Conservation (phyloP, 257 asterid genomes). For the Galeopsis tetrahit region DNA sequence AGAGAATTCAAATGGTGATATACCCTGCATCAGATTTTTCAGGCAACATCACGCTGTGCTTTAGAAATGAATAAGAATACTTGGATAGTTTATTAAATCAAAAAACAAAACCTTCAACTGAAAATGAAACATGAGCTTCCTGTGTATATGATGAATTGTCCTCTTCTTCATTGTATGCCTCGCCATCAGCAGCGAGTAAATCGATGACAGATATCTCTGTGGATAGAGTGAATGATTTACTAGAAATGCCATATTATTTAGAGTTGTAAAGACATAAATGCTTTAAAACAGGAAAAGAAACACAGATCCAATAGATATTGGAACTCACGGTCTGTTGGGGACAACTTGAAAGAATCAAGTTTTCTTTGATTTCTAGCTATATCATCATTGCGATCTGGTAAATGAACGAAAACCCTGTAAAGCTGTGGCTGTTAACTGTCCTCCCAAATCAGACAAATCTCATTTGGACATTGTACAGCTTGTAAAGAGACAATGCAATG, state of each 20-base stretch:
- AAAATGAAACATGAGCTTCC: conserved; percentile 87
- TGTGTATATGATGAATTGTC: conserved; percentile 45
- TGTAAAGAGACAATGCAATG: conserved; percentile 32
- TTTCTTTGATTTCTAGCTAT: conserved; percentile 42
- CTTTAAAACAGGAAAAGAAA: conserved; percentile 23
- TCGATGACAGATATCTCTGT: conserved; percentile 74
- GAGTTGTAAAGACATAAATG: conserved; percentile 18
- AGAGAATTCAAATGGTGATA: conserved; percentile 5
- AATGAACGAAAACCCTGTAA: conserved; percentile 42
- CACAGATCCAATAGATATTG: conserved; percentile 3
- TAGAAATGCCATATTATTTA: not conserved
- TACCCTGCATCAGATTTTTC: conserved; percentile 4
- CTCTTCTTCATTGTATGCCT: conserved; percentile 41
- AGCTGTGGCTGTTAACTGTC: conserved; percentile 35
- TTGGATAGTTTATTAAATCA: conserved; percentile 23
- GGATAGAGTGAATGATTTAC: conserved; percentile 31
- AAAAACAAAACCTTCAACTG: conserved; percentile 70
- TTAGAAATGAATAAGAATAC: conserved; percentile 26
- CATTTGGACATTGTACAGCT: conserved; percentile 2
- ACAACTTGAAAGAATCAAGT: conserved; percentile 39
- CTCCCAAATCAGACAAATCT: conserved; percentile 16
- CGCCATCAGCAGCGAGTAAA: conserved; percentile 77
- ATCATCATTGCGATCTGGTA: conserved; percentile 39
- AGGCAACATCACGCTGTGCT: conserved; percentile 18
- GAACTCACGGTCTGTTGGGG: conserved; percentile 41